These are phyloP conservation scores for Cladosporium austrohemisphaericum DNA, from an alignment of 2,329 filamentous ascomycete species.

Conservation along the genomic window DNA sequence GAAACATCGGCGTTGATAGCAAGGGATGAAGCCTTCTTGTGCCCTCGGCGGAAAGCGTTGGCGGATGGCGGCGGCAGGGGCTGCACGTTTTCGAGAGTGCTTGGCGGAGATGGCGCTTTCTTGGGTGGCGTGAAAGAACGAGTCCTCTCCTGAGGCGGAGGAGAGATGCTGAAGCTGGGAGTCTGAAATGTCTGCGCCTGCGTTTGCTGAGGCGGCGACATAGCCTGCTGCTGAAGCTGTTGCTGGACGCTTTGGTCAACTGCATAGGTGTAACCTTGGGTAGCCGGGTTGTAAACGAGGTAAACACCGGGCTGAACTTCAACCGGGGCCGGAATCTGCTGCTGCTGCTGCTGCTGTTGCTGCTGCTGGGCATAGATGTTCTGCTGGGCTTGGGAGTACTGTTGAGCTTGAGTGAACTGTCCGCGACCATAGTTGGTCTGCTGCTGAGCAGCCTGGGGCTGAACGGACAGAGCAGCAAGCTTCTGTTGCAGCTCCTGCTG, in stretches of 20 bases:
- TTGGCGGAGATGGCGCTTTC: conserved; percentile 62
- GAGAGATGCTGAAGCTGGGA: conserved; percentile 71
- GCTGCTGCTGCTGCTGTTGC: conserved; percentile 53
- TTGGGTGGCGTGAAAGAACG: conserved; percentile 65
- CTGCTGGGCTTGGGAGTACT: conserved; percentile 52
- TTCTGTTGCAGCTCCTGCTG: conserved; percentile 95
- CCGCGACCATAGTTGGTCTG: conserved; percentile 29
- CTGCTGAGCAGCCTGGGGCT: conserved; percentile 59
- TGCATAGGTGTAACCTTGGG: conserved; percentile 78
- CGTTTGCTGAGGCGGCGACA: conserved; percentile 30
- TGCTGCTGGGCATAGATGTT: conserved; percentile 61
- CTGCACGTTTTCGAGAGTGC: conserved; percentile 53
- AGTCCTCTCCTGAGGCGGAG: conserved; percentile 58
- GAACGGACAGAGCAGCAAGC: conserved; percentile 75
- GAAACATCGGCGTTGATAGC: conserved; percentile 55
- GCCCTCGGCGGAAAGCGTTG: conserved; percentile 86
- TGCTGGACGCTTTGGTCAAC: conserved; percentile 62
- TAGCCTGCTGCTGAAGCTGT: conserved; percentile 37
- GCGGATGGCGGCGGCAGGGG: conserved; percentile 84
- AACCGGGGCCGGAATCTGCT: conserved; percentile 64
- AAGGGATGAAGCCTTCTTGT: conserved; percentile 82
- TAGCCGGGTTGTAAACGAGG: conserved; percentile 79
- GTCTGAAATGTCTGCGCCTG: conserved; percentile 30
- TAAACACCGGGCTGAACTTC: conserved; percentile 73
- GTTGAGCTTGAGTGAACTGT: conserved; percentile 49